Evolutionary conservation across 2,329 filamentous ascomycete genomes (phyloP), one percentile per base, ranked within the genome.

Genomic region (Lachnellula arida): DNA sequence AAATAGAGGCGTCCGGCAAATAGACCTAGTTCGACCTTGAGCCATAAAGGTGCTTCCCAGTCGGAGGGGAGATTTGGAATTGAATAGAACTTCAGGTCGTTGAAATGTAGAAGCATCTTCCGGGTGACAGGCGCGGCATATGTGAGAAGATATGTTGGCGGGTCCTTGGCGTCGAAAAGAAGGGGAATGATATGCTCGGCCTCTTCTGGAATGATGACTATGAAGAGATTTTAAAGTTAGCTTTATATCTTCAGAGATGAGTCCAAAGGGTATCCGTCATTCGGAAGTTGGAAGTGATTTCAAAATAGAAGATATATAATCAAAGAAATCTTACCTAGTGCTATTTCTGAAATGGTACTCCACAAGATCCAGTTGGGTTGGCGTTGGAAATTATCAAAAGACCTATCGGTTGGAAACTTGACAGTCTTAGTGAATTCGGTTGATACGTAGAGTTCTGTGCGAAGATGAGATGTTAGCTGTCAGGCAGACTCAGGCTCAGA

Each of bases 161-260:
- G 35, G 0, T 35, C 39, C 4, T 37, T 19, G 0, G 42, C 12
- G 0, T 44, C 17, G 6, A 68, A 68, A 40, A 86, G 59, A 0
- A 74, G 58, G 0, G 75, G 74, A 3, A 88, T 73, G 0, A 87
- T 60, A 0, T 63, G 46, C 54, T 88, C 81, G 0, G 78, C 82
- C 65, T 89, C 86, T 60, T 88, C 85, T 0, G 84, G 81, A 28
- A 81, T 82, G 1, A 88, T 64, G 2, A 88, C 66, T 0, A 89
- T 59, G 0, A 32, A 11, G 28, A 32, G 28, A 32, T 32, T 32
- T 32, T 9, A 32, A 32, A 32, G 28, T 32, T 32, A 32, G 9
- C 28, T 32, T 12, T 32, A 4, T 32, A 32, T 32, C 28, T 32
- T 32, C 9, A 32, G 2, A 28, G 25, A 32, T 32, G 28, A 12